These are phyloP conservation scores for Trichophyton rubrum DNA, from an alignment of 2,329 filamentous ascomycete species.

Conservation along the genomic window DNA sequence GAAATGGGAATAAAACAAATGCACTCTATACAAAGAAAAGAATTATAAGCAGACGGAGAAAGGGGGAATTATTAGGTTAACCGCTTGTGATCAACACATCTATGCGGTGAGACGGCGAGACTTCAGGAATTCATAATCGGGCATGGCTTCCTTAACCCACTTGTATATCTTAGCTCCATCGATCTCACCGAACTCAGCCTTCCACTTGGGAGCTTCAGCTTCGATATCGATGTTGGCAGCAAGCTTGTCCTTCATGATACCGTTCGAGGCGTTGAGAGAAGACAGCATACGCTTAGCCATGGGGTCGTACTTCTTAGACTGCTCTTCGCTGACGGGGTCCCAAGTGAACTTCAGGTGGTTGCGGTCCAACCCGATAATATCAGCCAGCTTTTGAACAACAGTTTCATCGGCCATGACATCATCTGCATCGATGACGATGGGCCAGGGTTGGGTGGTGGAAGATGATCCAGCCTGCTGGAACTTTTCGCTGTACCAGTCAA, in stretches of 20 bases:
- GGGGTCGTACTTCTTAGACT: not conserved
- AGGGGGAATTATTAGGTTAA: not conserved
- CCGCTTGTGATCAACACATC: not conserved
- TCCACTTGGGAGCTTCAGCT: slow-evolving; percentile 25
- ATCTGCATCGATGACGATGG: slow-evolving; percentile 27
- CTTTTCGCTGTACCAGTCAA: slow-evolving; percentile 23
- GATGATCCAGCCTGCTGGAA: slow-evolving; percentile 5
- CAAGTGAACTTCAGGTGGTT: slow-evolving; percentile 22
- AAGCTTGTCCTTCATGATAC: slow-evolving; percentile 23
- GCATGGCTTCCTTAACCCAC: slow-evolving; percentile 24
- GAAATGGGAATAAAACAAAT: not conserved
- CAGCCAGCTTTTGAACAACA: slow-evolving; percentile 20
- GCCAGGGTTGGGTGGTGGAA: slow-evolving; percentile 10
- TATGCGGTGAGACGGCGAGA: slow-evolving; percentile 8
- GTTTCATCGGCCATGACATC: slow-evolving; percentile 25
- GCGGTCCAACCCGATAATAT: slow-evolving; percentile 22
- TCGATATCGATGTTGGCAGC: slow-evolving; percentile 23
- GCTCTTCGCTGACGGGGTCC: slow-evolving; percentile 12
- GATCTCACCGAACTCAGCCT: slow-evolving; percentile 24
- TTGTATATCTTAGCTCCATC: slow-evolving; percentile 16
- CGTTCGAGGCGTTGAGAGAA: slow-evolving; percentile 22
- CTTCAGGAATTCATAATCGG: slow-evolving; percentile 30
- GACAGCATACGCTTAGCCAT: slow-evolving; percentile 15
- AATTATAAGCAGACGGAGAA: not conserved
- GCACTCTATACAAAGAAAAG: not conserved